Conservation (phyloP, 441 rosid species). For the Pelargonium cotyledonis region DNA sequence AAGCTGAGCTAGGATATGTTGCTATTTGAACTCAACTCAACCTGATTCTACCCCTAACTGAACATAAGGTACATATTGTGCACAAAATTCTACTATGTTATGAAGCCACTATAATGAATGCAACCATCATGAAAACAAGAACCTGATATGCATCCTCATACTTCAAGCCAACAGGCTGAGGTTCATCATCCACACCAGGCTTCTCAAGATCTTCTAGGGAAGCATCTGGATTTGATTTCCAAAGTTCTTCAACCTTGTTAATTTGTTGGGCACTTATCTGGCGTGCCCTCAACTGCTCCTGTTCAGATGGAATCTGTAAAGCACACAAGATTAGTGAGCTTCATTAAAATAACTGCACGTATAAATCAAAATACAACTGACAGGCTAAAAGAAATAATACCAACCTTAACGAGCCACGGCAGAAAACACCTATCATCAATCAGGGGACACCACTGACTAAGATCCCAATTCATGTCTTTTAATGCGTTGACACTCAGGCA, state of each 20-base stretch:
- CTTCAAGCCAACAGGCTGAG: constrained; percentile 84
- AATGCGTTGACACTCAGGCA: constrained; percentile 94
- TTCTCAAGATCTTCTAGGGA: constrained; percentile 98
- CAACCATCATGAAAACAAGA: constrained; percentile 16
- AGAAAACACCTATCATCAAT: constrained; percentile 98
- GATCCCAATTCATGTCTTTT: constrained; percentile 99
- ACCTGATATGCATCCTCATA: constrained; percentile 99
- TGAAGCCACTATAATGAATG: constrained; percentile 10
- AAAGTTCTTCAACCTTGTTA: constrained; percentile 95
- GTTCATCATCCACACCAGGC: constrained; percentile 99
- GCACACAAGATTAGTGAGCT: constrained; percentile 23
- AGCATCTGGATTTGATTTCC: constrained; percentile 98
- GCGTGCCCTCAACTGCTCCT: constrained; percentile 98
- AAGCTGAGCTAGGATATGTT: not conserved
- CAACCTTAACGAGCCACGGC: constrained; percentile 98
- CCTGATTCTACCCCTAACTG: not conserved
- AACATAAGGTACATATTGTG: not conserved
- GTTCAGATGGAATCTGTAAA: constrained; percentile 91
- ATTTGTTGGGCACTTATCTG: constrained; percentile 99
- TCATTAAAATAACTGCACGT: not conserved
- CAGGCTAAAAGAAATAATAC: constrained; percentile 18
- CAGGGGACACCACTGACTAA: constrained; percentile 98
- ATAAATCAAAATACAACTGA: not conserved
- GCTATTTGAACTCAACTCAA: not conserved
- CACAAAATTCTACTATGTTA: not conserved